These are phyloP conservation scores for Aspergillus asperescens DNA, from an alignment of 495 filamentous ascomycete genomes.

Conservation along the genomic window DNA sequence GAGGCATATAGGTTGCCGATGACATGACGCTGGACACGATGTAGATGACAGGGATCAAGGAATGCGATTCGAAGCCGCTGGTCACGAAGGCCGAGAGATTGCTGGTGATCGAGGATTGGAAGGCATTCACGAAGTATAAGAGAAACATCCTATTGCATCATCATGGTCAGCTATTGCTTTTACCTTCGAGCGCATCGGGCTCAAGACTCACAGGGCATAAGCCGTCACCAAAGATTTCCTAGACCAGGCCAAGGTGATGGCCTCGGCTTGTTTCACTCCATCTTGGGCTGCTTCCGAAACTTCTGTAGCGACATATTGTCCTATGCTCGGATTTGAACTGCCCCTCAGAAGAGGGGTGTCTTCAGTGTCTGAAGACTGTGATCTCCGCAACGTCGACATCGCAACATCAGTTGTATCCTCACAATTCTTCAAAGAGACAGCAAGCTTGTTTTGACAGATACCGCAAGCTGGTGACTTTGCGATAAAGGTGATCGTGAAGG, in stretches of 20 bases:
- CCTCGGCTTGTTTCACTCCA: constrained; percentile 43
- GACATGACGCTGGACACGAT: constrained; percentile 46
- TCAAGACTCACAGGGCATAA: constrained; percentile 34
- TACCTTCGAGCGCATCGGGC: background rate
- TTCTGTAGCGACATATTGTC: constrained; percentile 13
- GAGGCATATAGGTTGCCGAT: constrained; percentile 43
- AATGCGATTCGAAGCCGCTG: constrained; percentile 54
- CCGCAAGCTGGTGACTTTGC: background rate
- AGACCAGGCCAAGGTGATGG: constrained; percentile 41
- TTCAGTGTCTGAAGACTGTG: background rate
- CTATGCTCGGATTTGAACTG: background rate
- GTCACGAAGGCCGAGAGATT: constrained; percentile 33
- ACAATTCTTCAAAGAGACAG: background rate
- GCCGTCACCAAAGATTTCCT: constrained; percentile 33
- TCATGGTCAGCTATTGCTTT: background rate
- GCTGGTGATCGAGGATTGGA: constrained; percentile 30
- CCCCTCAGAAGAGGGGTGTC: background rate
- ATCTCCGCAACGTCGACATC: constrained; percentile 4
- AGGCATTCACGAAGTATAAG: constrained; percentile 44
- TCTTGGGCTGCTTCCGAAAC: constrained; percentile 27
- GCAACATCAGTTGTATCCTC: background rate
- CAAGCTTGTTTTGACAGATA: background rate
- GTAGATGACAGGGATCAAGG: constrained; percentile 51
- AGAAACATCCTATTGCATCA: constrained; percentile 37
- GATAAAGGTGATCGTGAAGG: background rate